Conservation (phyloP, 2,329 filamentous ascomycete genomes). For the Nemania sp. region DNA sequence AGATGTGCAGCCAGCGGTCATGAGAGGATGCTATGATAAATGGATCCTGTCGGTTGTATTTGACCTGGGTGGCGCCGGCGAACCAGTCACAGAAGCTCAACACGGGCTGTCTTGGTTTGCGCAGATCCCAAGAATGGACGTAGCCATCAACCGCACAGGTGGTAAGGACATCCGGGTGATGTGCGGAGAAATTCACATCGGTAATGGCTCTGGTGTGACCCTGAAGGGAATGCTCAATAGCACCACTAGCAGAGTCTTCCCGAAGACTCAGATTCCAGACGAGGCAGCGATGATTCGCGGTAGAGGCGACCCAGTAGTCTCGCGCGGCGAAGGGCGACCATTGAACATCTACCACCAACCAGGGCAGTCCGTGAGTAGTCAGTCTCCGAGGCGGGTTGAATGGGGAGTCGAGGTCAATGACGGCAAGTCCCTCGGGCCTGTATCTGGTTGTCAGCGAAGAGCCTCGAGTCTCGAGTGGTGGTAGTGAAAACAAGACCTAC, state of each 20-base stretch:
- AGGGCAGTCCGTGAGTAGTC: slow-evolving; percentile 81
- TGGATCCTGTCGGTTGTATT: slow-evolving; percentile 88
- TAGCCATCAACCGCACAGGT: slow-evolving; percentile 94
- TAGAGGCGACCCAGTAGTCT: slow-evolving; percentile 92
- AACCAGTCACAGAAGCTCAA: slow-evolving; percentile 91
- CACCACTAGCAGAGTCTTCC: slow-evolving; percentile 70
- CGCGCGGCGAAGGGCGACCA: slow-evolving; percentile 92
- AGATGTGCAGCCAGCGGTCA: slow-evolving; percentile 84
- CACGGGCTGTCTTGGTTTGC: slow-evolving; percentile 72
- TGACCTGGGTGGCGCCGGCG: slow-evolving; percentile 91
- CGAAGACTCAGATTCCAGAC: slow-evolving; percentile 89
- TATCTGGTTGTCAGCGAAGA: slow-evolving; percentile 25
- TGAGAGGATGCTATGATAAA: slow-evolving; percentile 89
- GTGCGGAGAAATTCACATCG: slow-evolving; percentile 94
- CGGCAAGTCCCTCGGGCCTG: slow-evolving; percentile 81
- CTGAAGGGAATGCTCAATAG: slow-evolving; percentile 85
- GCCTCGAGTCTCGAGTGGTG: background rate
- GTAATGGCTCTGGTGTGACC: slow-evolving; percentile 88
- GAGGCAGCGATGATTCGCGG: slow-evolving; percentile 90
- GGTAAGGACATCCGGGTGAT: slow-evolving; percentile 85
- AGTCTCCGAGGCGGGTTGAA: slow-evolving; percentile 85
- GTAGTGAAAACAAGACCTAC: slow-evolving; percentile 52
- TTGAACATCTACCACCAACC: slow-evolving; percentile 94
- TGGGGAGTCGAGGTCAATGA: slow-evolving; percentile 89
- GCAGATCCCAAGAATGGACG: slow-evolving; percentile 89